phyloP scores from a whole-genome alignment of 2,329 filamentous ascomycete genomes.

The Dactylellina leptospora region DNA sequence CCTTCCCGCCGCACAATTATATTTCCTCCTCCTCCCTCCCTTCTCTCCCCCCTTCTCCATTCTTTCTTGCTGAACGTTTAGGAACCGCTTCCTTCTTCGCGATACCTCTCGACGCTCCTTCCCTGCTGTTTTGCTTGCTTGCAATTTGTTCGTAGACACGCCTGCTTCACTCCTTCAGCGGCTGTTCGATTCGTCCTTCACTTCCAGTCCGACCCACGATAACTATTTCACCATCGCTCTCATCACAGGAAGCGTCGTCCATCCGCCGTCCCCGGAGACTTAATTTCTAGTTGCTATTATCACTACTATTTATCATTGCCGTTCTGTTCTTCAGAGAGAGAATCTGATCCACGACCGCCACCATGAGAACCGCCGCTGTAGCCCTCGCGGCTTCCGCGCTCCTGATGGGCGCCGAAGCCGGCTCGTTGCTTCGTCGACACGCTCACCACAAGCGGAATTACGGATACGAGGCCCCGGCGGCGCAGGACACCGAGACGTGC shows the following conservation, averaged over 20 bases:
- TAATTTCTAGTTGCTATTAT: constrained; percentile 48
- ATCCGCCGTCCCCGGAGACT: constrained; percentile 24
- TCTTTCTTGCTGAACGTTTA: constrained; percentile 30
- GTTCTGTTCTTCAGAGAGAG: constrained; percentile 38
- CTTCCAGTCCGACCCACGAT: constrained; percentile 48
- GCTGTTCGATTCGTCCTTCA: constrained; percentile 47
- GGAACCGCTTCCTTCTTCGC: constrained; percentile 39
- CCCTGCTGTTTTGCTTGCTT: constrained; percentile 48
- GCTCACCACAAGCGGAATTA: constrained; percentile 50
- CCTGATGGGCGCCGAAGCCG: constrained; percentile 49
- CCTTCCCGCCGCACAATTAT: background rate
- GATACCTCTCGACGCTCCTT: constrained; percentile 49
- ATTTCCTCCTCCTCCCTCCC: constrained; percentile 15
- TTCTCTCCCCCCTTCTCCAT: background rate
- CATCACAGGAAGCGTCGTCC: no score
- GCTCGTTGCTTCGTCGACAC: constrained; percentile 51
- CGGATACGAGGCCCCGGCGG: constrained; percentile 48
- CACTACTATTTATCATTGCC: background rate
- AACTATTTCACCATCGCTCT: no score
- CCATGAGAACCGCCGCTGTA: constrained; percentile 45
- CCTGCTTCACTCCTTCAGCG: constrained; percentile 53
- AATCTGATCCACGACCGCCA: constrained; percentile 1
- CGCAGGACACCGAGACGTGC: constrained; percentile 48
- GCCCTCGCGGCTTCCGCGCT: constrained; percentile 51
- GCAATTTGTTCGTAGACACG: constrained; percentile 33